Conservation (phyloP, 2,329 filamentous ascomycete species). For the Ophiostoma himal-ulmi region DNA sequence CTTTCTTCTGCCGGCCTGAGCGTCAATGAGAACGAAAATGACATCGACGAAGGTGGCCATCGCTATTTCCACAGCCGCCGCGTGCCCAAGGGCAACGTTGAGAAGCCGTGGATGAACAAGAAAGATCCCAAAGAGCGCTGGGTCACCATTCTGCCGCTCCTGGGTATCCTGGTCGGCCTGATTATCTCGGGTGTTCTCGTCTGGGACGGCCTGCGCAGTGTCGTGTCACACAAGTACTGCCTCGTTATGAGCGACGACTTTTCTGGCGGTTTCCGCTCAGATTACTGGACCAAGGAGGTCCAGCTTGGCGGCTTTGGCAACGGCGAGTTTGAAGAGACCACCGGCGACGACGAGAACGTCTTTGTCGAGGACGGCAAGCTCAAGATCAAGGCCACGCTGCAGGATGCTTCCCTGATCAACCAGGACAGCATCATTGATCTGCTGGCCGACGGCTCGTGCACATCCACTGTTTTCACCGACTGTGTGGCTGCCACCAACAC, state of each 20-base stretch:
- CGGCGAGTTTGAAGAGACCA: constrained; percentile 75
- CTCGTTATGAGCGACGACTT: constrained; percentile 62
- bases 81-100: constrained; percentile 64
- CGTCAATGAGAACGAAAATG: constrained; percentile 29
- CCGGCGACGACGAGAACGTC: constrained; percentile 64
- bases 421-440: constrained; percentile 65
- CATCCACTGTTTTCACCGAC: constrained; percentile 51
- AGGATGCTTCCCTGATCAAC: constrained; percentile 60
- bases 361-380: constrained; percentile 64
- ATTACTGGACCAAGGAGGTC: constrained; percentile 68
- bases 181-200: constrained; percentile 63
- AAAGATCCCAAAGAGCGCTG: constrained; percentile 76
- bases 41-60: constrained; percentile 36
- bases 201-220: constrained; percentile 66
- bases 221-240: constrained; percentile 70
- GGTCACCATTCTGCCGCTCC: constrained; percentile 71
- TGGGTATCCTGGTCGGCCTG: constrained; percentile 65
- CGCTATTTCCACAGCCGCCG: constrained; percentile 69
- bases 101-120: constrained; percentile 65
- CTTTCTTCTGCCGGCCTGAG: constrained; percentile 39
- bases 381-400: constrained; percentile 70
- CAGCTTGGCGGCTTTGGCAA: constrained; percentile 73
- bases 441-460: constrained; percentile 59
- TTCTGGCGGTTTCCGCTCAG: constrained; percentile 49
- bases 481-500: constrained; percentile 70